Conservation (phyloP, 2,329 filamentous ascomycete genomes). For the Xylariales sp. region DNA sequence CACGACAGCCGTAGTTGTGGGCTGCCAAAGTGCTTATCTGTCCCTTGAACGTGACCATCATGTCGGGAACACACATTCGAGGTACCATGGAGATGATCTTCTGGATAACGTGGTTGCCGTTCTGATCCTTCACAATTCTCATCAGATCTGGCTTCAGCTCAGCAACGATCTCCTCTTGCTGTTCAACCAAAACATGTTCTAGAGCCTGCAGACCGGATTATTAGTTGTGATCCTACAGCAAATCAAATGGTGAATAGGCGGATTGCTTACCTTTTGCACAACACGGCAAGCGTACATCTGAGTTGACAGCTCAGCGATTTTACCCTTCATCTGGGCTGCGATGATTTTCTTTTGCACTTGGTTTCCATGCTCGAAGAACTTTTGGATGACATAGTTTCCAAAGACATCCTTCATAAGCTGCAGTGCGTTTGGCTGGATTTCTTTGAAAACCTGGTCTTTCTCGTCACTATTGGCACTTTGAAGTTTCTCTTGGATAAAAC, state of each 20-base stretch:
- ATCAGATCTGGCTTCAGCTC: constrained; percentile 77
- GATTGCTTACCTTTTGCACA: constrained; percentile 74
- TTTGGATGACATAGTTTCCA: constrained; percentile 97
- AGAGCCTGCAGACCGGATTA: too few species aligned
- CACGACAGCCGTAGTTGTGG: constrained; percentile 84
- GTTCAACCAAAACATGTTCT: constrained; percentile 85
- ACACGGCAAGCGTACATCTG: constrained; percentile 95
- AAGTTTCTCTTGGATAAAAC: constrained; percentile 92
- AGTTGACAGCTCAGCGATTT: constrained; percentile 72
- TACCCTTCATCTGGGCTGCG: constrained; percentile 81
- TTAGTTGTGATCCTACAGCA: too few species aligned
- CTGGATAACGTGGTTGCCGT: constrained; percentile 95
- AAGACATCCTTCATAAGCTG: constrained; percentile 96
- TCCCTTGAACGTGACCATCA: constrained; percentile 74
- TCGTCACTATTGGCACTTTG: constrained; percentile 93
- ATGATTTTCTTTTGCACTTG: constrained; percentile 88
- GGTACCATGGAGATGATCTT: constrained; percentile 84
- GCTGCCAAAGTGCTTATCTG: constrained; percentile 70
- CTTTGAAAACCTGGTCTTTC: constrained; percentile 80
- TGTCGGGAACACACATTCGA: constrained; percentile 74
- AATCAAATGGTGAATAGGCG: too few species aligned
- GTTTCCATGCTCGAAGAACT: constrained; percentile 93
- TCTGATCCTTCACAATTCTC: constrained; percentile 76
- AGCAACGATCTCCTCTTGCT: constrained; percentile 77
- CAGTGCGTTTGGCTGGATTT: constrained; percentile 78